Conservation (phyloP, 805 yeast species). For the Saturnispora ahearnii region DNA sequence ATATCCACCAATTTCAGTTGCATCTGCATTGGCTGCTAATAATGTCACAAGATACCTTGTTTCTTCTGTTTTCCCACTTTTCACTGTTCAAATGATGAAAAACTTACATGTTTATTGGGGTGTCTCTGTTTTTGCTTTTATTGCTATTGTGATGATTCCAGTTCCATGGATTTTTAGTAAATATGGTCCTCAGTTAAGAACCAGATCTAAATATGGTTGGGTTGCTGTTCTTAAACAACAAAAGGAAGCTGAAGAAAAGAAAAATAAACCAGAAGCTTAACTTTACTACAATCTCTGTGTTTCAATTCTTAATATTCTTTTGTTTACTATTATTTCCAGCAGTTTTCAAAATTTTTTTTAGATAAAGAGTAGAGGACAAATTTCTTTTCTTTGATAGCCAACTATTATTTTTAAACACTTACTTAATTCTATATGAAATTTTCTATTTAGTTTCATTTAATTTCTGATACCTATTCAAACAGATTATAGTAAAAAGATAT, state of each 20-base stretch:
- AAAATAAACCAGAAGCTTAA: background rate
- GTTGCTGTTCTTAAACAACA: conserved; percentile 31
- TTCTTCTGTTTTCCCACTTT: conserved; percentile 77
- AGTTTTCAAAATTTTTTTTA: no score
- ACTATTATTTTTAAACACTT: background rate
- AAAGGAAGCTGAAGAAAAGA: conserved; percentile 7
- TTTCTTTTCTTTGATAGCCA: no score
- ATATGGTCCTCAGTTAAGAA: conserved; percentile 52
- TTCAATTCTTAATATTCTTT: background rate
- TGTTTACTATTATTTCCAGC: background rate
- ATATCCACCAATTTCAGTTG: conserved; percentile 68
- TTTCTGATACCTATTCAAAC: background rate
- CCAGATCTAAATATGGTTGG: conserved; percentile 49
- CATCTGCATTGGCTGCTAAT: conserved; percentile 87
- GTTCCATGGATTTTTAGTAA: conserved; percentile 62
- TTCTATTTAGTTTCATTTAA: background rate
- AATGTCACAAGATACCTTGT: conserved; percentile 65
- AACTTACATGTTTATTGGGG: conserved; percentile 76
- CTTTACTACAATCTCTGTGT: background rate
- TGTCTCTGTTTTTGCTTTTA: conserved; percentile 52
- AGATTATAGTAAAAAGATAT: background rate
- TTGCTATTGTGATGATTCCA: conserved; percentile 62
- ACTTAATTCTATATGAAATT: background rate
- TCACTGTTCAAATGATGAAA: conserved; percentile 75
- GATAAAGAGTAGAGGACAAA: no score